Conservation (phyloP, 1,139 yeast genomes). For the Zygosaccharomyces pseudobailii region DNA sequence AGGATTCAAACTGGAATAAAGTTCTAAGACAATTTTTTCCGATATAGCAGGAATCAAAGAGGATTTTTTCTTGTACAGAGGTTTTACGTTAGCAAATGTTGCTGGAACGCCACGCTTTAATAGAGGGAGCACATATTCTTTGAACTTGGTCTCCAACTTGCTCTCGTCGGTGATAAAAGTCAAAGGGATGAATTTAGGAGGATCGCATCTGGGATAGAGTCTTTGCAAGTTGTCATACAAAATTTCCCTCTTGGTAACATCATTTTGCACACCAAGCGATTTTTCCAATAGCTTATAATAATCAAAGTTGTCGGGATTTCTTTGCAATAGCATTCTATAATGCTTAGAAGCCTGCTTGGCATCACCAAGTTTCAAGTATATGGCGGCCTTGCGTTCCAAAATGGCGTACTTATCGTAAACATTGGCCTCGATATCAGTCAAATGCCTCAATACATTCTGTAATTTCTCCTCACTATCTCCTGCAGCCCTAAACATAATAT, state of each 20-base stretch:
- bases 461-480: slow-evolving; percentile 41
- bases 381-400: slow-evolving; percentile 64
- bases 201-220: slow-evolving; percentile 81
- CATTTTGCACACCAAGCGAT: slow-evolving; percentile 45
- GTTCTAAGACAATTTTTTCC: slow-evolving; percentile 51
- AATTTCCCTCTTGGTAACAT: slow-evolving; percentile 43
- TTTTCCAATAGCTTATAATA: slow-evolving; percentile 67
- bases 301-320: slow-evolving; percentile 75
- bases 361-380: slow-evolving; percentile 43
- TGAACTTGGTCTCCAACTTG: slow-evolving; percentile 44
- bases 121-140: slow-evolving; percentile 53
- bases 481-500: slow-evolving; percentile 59
- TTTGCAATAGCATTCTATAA: slow-evolving; percentile 66
- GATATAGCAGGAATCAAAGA: slow-evolving; percentile 37
- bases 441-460: slow-evolving; percentile 55
- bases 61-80: slow-evolving; percentile 55
- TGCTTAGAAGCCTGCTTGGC: slow-evolving; percentile 60
- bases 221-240: slow-evolving; percentile 59
- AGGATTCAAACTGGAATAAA: slow-evolving; percentile 34
- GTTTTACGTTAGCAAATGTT: slow-evolving; percentile 78
- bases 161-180: slow-evolving; percentile 59
- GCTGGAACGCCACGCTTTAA: slow-evolving; percentile 86
- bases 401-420: slow-evolving; percentile 63
- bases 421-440: slow-evolving; percentile 49
- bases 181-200: slow-evolving; percentile 73